A percentile compares a stretch with the other conserved stretches of the same genome.
Evolutionary conservation across 257 asterid genomes (phyloP).

Genomic region (Agastache rugosa): DNA sequence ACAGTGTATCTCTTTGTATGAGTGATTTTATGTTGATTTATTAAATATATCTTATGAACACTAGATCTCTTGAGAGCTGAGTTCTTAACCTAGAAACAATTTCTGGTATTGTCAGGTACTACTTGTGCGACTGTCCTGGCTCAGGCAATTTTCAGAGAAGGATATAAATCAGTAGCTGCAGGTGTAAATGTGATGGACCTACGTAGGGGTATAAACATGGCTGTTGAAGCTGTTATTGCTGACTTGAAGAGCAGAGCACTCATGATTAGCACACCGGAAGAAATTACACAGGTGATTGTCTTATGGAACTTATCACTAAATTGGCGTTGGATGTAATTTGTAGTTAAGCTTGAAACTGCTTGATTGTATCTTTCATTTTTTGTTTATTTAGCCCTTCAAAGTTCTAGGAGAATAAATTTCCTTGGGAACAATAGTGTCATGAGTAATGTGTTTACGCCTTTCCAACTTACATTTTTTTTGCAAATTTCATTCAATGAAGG

Average conservation of each 20-base stretch:
- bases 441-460: background rate
- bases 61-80: background rate
- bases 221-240: slow-evolving; percentile 77
- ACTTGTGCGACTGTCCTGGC: slow-evolving; percentile 94
- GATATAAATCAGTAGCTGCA: slow-evolving; percentile 84
- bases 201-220: slow-evolving; percentile 86
- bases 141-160: slow-evolving; percentile 89
- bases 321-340: slow-evolving; percentile 9
- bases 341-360: slow-evolving; percentile 12
- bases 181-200: slow-evolving; percentile 93
- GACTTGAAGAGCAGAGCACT: slow-evolving; percentile 82
- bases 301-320: slow-evolving; percentile 21
- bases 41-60: slow-evolving; percentile 8
- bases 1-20: background rate
- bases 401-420: background rate
- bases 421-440: background rate
- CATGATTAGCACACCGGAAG: slow-evolving; percentile 93
- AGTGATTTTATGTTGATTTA: slow-evolving; percentile 5
- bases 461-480: background rate
- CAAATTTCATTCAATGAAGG: background rate
- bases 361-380: slow-evolving; percentile 3
- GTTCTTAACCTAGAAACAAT: slow-evolving; percentile 23
- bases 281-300: slow-evolving; percentile 78
- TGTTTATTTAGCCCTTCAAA: background rate
- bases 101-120: slow-evolving; percentile 67